Evolutionary conservation across 2,329 filamentous ascomycete genomes (phyloP).

Genomic region (Zasmidium citrigriseum): DNA sequence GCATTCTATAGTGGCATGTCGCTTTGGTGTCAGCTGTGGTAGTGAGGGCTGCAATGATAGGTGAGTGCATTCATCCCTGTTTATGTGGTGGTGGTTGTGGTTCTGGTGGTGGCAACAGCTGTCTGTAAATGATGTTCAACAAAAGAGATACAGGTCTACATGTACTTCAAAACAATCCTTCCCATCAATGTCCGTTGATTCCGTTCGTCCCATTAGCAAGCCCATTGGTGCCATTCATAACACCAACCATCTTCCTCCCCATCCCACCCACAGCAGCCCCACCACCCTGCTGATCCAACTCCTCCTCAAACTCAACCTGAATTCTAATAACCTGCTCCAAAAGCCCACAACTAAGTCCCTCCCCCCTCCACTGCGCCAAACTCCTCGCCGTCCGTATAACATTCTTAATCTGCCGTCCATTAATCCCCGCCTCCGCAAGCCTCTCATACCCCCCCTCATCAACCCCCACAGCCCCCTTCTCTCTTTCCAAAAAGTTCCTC

Average conservation of each 20-base stretch:
- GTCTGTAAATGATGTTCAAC: too few relatives aligned
- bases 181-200: neutral
- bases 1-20: too few relatives aligned
- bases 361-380: constrained; percentile 26
- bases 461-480: constrained; percentile 13
- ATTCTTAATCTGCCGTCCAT: constrained; percentile 36
- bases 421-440: constrained; percentile 28
- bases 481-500: constrained; percentile 26
- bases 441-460: constrained; percentile 20
- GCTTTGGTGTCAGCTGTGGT: too few relatives aligned
- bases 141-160: too few relatives aligned
- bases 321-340: constrained; percentile 31
- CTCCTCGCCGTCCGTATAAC: constrained; percentile 30
- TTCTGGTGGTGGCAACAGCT: too few relatives aligned
- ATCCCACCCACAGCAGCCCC: neutral
- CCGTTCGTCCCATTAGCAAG: neutral
- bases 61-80: too few relatives aligned
- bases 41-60: too few relatives aligned
- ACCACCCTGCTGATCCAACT: constrained; percentile 13
- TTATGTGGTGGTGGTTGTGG: too few relatives aligned
- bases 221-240: neutral
- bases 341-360: constrained; percentile 23
- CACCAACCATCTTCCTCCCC: neutral
- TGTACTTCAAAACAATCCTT: too few relatives aligned
- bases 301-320: constrained; percentile 30